phyloP scores from a whole-genome alignment of 345 rosid genomes.

The Capsella bursapastoris region DNA sequence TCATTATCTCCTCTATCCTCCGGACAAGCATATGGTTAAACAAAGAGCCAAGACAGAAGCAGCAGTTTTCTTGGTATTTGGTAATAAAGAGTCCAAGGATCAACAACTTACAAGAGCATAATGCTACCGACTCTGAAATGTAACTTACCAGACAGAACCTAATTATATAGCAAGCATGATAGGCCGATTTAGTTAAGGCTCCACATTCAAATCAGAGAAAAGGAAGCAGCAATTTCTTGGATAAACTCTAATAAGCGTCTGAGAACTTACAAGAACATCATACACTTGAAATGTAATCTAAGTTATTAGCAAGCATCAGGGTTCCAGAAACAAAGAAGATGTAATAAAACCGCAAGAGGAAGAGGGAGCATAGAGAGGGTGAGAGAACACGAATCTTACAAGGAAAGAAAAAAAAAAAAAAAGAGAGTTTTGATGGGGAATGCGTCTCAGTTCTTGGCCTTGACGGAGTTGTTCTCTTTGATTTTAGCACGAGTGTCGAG shows the following conservation, averaged over 20 bases:
- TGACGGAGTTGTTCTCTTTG: constrained; percentile 78
- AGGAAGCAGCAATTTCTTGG: not conserved
- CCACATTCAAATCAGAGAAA: not conserved
- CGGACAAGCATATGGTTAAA: too few species aligned
- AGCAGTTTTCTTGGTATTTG: not conserved
- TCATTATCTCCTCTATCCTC: too few species aligned
- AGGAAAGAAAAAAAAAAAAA: too few species aligned
- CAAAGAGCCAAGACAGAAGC: constrained; percentile 3
- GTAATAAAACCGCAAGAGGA: not conserved
- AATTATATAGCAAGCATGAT: not conserved
- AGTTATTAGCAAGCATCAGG: too few species aligned
- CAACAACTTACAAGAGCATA: constrained; percentile 10
- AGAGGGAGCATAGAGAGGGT: not conserved
- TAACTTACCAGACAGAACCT: not conserved
- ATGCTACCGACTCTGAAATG: constrained; percentile 3
- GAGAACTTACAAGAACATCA: not conserved
- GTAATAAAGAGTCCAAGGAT: not conserved
- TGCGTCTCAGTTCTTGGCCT: constrained; percentile 68
- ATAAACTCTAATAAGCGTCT: not conserved
- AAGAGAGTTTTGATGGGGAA: not conserved
- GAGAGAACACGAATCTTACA: not conserved
- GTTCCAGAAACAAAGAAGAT: not conserved
- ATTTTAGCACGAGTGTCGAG: constrained; percentile 82
- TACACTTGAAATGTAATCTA: constrained; percentile 2
- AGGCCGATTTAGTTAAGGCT: not conserved